Evolutionary conservation across 2,329 filamentous ascomycete genomes (phyloP).

Genomic region (Ophiostoma angusticollis): DNA sequence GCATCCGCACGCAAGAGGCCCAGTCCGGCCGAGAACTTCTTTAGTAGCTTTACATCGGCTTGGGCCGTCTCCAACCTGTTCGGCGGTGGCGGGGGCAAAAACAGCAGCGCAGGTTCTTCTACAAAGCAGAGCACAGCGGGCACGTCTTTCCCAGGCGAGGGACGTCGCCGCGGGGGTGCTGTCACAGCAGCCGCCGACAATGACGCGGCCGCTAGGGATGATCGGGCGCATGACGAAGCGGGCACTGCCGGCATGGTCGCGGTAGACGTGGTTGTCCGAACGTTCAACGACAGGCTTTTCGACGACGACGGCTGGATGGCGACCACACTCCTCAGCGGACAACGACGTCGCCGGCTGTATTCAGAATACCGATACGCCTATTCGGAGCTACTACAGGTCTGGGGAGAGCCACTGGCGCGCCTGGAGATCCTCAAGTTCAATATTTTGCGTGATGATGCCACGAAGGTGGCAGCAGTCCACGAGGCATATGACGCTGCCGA

Average conservation of each 20-base stretch:
- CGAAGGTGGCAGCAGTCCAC: conserved; percentile 10
- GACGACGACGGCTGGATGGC: conserved; percentile 56
- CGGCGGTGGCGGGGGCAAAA: conserved; percentile 4
- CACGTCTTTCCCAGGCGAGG: conserved; percentile 43
- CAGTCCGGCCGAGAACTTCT: conserved; percentile 49
- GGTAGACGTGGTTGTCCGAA: conserved; percentile 36
- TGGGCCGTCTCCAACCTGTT: conserved; percentile 36
- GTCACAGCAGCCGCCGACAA: neutral
- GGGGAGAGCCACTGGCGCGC: conserved; percentile 48
- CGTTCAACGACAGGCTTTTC: conserved; percentile 52
- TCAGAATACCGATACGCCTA: conserved; percentile 52
- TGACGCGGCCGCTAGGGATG: conserved; percentile 1
- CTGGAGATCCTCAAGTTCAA: conserved; percentile 61
- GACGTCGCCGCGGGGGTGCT: conserved; percentile 31
- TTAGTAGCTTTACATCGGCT: conserved; percentile 40
- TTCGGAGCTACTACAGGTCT: conserved; percentile 56
- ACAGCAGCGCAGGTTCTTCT: conserved; percentile 19
- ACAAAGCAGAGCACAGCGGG: conserved; percentile 34
- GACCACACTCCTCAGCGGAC: conserved; percentile 43
- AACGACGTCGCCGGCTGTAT: conserved; percentile 32
- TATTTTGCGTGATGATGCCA: conserved; percentile 38
- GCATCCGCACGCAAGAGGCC: conserved; percentile 33
- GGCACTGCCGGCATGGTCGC: conserved; percentile 30
- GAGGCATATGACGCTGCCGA: neutral
- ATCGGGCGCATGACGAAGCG: conserved; percentile 2